Evolutionary conservation across 179 eudicot species (phyloP).

Genomic region (Beta lomatogona): DNA sequence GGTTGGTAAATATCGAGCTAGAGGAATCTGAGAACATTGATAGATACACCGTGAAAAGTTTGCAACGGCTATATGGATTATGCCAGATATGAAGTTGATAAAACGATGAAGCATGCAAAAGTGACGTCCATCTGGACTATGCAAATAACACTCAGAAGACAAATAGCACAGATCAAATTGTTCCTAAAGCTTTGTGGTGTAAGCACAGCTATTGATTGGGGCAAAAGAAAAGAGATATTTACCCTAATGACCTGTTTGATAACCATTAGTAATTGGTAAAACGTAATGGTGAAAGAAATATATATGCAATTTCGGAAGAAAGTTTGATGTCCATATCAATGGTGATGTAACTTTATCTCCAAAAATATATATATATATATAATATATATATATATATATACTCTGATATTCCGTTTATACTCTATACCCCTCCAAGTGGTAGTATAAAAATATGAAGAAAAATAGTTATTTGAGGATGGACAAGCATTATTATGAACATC

Average conservation of each 20-base stretch:
- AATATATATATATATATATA: too few species aligned
- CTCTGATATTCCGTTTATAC: too few species aligned
- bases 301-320: too few species aligned
- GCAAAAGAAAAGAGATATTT: not conserved
- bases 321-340: too few species aligned
- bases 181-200: not conserved
- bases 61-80: not conserved
- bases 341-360: too few species aligned
- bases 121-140: not conserved
- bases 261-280: too few species aligned
- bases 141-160: not conserved
- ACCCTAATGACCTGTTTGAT: not conserved
- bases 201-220: not conserved
- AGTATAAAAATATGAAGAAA: too few species aligned
- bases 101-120: not conserved
- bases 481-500: too few species aligned
- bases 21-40: conserved; percentile 62
- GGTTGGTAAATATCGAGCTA: conserved; percentile 85
- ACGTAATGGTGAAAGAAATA: too few species aligned
- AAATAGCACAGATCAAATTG: not conserved
- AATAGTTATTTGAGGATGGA: too few species aligned
- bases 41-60: not conserved
- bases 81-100: not conserved
- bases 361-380: too few species aligned
- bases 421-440: too few species aligned